Evolutionary conservation across 371 early-diverging fungal species (phyloP).

Genomic region (Umbelopsis sp.): DNA sequence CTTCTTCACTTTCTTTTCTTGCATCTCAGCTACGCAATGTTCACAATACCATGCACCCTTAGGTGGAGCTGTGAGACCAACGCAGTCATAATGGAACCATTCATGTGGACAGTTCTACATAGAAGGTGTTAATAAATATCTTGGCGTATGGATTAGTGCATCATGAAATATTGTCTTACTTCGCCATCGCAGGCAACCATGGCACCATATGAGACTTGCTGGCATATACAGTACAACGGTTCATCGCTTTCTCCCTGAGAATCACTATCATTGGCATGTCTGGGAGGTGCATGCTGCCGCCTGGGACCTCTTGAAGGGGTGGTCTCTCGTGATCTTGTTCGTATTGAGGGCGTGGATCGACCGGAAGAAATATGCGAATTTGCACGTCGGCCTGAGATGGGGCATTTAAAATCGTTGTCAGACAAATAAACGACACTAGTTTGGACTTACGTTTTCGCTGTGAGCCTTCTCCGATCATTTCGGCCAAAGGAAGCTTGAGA

Average conservation of each 20-base stretch:
- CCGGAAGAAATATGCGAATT: constrained; percentile 3
- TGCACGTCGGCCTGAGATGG: background rate
- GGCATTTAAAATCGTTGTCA: background rate
- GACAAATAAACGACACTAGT: too few relatives aligned
- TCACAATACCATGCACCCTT: constrained; percentile 94
- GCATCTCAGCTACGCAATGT: constrained; percentile 62
- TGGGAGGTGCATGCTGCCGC: background rate
- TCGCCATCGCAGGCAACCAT: constrained; percentile 98
- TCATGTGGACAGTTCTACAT: constrained; percentile 66
- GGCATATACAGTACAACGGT: constrained; percentile 92
- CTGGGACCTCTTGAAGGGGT: constrained; percentile 5
- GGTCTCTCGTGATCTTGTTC: constrained; percentile 16
- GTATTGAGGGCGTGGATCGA: constrained; percentile 7
- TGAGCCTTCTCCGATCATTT: constrained; percentile 11
- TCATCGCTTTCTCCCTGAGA: constrained; percentile 59
- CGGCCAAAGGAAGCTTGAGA: background rate
- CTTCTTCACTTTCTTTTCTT: constrained; percentile 47
- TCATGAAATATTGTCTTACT: constrained; percentile 41
- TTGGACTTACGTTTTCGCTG: constrained; percentile 8
- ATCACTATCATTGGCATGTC: constrained; percentile 25
- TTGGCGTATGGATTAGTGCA: background rate
- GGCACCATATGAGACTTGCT: constrained; percentile 95
- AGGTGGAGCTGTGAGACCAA: constrained; percentile 81
- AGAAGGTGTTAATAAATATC: background rate
- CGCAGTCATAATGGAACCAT: constrained; percentile 97